Conservation (phyloP, 2,329 filamentous ascomycete genomes). For the Paraphoma chrysanthemicola region DNA sequence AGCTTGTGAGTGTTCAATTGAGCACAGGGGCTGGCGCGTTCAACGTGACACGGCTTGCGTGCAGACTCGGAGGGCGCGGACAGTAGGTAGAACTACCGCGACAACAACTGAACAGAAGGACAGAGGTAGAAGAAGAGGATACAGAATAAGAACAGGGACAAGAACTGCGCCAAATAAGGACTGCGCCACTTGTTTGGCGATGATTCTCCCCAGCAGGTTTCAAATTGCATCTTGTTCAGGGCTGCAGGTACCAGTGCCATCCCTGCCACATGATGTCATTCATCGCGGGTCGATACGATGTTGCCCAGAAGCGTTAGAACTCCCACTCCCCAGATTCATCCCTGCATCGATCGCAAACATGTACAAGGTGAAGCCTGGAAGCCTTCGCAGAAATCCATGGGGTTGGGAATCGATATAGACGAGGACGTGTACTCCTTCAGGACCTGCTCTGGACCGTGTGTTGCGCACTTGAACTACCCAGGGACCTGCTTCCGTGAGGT, state of each 20-base stretch:
- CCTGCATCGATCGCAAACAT: background rate
- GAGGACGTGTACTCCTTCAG: too few species aligned
- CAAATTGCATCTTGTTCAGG: background rate
- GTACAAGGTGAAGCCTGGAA: background rate
- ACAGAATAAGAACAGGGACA: background rate
- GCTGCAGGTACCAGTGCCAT: conserved; percentile 1
- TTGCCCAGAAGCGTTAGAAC: background rate
- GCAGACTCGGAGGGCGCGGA: too few species aligned
- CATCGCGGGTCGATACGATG: background rate
- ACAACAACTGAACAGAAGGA: background rate
- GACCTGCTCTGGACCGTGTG: too few species aligned
- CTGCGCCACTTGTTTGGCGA: background rate
- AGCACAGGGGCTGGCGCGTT: conserved; percentile 6
- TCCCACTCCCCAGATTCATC: background rate
- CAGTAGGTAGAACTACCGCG: background rate
- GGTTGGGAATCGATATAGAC: too few species aligned
- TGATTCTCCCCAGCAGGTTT: conserved; percentile 7
- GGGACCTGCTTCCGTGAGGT: too few species aligned
- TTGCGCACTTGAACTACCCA: too few species aligned
- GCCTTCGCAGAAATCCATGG: too few species aligned
- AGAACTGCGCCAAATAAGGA: background rate
- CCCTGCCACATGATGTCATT: conserved; percentile 1
- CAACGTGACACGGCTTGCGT: too few species aligned
- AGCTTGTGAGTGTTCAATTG: conserved; percentile 1
- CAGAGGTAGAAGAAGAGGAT: background rate